phyloP scores from a whole-genome alignment of 2,329 filamentous ascomycete genomes.

The Trichoderma atroviride region DNA sequence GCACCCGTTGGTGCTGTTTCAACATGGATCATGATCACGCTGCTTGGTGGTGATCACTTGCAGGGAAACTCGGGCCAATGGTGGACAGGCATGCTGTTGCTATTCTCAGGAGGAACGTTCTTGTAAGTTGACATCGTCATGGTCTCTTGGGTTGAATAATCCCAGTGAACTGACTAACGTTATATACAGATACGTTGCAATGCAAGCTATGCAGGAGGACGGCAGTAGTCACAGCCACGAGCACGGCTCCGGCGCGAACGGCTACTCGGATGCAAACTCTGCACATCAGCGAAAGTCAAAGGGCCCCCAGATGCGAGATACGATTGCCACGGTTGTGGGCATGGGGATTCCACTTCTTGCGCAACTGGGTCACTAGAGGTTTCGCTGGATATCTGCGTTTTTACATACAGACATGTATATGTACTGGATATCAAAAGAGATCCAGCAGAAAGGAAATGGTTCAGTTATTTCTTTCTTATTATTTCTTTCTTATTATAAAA shows the following conservation, averaged over 20 bases:
- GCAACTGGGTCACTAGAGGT: constrained; percentile 70
- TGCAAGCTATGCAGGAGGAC: constrained; percentile 96
- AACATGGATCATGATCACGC: constrained; percentile 78
- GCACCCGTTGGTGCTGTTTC: constrained; percentile 82
- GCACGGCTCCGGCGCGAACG: constrained; percentile 53
- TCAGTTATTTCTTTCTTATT: neutral
- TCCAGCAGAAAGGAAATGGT: neutral
- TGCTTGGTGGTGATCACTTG: constrained; percentile 65
- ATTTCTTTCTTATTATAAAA: neutral
- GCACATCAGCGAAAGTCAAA: constrained; percentile 53
- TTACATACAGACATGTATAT: neutral
- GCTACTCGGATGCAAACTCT: constrained; percentile 54
- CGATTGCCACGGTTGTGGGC: constrained; percentile 69
- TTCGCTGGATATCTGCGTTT: too few relatives aligned
- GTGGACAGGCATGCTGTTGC: constrained; percentile 87
- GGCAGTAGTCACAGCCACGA: constrained; percentile 54
- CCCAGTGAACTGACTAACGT: neutral
- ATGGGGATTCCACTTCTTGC: constrained; percentile 79
- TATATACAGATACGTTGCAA: constrained; percentile 78
- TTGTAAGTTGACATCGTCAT: constrained; percentile 60
- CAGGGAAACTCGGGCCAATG: constrained; percentile 69
- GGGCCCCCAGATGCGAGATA: constrained; percentile 67
- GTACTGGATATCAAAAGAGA: neutral
- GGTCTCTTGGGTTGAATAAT: neutral
- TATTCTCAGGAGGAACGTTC: constrained; percentile 97